Evolutionary conservation across 257 asterid genomes (phyloP).

Genomic region (Avicennia marina): DNA sequence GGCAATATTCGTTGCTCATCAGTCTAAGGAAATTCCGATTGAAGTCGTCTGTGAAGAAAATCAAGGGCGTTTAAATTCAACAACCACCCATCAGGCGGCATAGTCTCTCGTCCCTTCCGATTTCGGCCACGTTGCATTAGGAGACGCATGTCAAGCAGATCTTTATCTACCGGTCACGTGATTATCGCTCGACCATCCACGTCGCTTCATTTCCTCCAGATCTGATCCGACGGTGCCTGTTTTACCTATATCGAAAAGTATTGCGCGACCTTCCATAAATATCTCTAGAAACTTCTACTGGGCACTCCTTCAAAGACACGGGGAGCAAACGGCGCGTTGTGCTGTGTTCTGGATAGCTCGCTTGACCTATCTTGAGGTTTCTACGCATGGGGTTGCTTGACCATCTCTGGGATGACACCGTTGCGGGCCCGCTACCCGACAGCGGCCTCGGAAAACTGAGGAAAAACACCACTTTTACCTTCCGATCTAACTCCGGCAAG

Average conservation of each 20-base stretch:
- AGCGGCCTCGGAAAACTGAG: constrained; percentile 72
- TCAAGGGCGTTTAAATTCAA: too few relatives aligned
- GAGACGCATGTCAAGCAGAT: constrained; percentile 26
- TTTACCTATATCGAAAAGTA: constrained; percentile 6
- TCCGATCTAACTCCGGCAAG: constrained; percentile 54
- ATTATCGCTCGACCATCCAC: constrained; percentile 31
- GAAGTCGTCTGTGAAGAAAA: too few relatives aligned
- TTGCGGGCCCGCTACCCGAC: constrained; percentile 78
- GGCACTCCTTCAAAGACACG: too few relatives aligned
- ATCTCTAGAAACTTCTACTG: neutral
- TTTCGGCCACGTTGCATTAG: too few relatives aligned
- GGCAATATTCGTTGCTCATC: too few relatives aligned
- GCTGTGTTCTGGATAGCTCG: too few relatives aligned
- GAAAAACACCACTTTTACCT: constrained; percentile 43
- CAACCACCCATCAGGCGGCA: too few relatives aligned
- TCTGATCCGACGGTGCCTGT: constrained; percentile 25
- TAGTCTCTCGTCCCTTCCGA: too few relatives aligned
- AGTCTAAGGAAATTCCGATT: too few relatives aligned
- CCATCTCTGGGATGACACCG: constrained; percentile 80
- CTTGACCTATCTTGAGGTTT: too few relatives aligned
- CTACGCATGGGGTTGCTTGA: constrained; percentile 70
- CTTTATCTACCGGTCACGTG: constrained; percentile 39
- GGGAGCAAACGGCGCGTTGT: too few relatives aligned
- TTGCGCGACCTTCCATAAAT: constrained; percentile 36
- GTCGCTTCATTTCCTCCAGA: constrained; percentile 18